phyloP scores from a whole-genome alignment of 805 yeast genomes.

The Candida maesae region DNA sequence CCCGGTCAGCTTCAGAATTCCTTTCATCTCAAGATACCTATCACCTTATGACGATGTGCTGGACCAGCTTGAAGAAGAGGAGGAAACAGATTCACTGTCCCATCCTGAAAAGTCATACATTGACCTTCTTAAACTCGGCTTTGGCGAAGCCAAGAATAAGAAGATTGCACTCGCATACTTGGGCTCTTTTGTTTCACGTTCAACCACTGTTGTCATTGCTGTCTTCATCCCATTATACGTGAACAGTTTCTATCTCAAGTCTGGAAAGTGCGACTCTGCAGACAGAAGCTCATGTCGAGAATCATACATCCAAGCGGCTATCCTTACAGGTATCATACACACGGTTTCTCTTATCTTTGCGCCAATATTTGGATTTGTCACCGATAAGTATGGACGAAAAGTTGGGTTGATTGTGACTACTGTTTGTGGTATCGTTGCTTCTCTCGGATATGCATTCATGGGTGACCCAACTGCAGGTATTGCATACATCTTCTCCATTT shows the following conservation, averaged over 20 bases:
- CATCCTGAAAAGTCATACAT: slow-evolving; percentile 30
- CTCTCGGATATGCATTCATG: slow-evolving; percentile 33
- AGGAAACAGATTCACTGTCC: slow-evolving; percentile 14
- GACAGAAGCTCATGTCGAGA: slow-evolving; percentile 48
- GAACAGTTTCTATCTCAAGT: slow-evolving; percentile 48
- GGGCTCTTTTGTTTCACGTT: slow-evolving; percentile 61
- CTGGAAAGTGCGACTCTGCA: slow-evolving; percentile 44
- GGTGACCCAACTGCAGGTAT: slow-evolving; percentile 34
- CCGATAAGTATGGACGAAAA: slow-evolving; percentile 43
- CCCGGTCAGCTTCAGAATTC: slow-evolving; percentile 31
- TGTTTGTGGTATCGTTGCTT: slow-evolving; percentile 41
- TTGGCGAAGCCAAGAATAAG: slow-evolving; percentile 43
- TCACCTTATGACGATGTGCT: slow-evolving; percentile 31
- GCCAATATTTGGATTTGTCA: slow-evolving; percentile 59
- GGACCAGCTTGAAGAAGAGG: slow-evolving; percentile 31
- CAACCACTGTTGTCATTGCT: slow-evolving; percentile 54
- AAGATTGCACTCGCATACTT: slow-evolving; percentile 52
- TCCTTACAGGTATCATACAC: slow-evolving; percentile 65
- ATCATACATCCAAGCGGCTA: slow-evolving; percentile 63
- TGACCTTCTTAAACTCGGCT: slow-evolving; percentile 43
- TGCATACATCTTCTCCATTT: slow-evolving; percentile 35
- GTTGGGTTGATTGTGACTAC: slow-evolving; percentile 37
- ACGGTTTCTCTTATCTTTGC: slow-evolving; percentile 54
- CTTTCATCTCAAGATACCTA: slow-evolving; percentile 20
- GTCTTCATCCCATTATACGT: slow-evolving; percentile 63